Conservation (phyloP, 768 basidiomycete species). For the Phlegmacium glaucopus region DNA sequence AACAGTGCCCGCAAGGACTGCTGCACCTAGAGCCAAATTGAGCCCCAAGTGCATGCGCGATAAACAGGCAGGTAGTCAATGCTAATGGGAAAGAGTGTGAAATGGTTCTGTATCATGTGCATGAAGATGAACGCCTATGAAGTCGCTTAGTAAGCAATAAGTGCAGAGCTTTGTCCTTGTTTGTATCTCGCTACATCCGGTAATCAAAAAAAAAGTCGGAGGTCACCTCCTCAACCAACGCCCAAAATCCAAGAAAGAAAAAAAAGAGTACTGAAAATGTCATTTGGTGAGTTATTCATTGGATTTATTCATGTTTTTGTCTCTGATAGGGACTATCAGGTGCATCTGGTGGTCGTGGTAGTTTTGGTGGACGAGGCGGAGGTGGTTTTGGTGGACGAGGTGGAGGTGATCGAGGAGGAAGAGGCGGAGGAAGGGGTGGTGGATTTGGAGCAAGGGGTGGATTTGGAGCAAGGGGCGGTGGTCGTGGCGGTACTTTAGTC, state of each 20-base stretch:
- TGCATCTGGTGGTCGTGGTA: constrained; percentile 74
- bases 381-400: constrained; percentile 56
- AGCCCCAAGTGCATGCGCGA: constrained; percentile 73
- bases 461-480: constrained; percentile 33
- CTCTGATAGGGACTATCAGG: constrained; percentile 20
- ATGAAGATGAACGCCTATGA: too few species aligned
- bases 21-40: constrained; percentile 73
- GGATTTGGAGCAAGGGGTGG: constrained; percentile 34
- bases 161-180: constrained; percentile 8
- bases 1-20: constrained; percentile 72
- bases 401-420: constrained; percentile 34
- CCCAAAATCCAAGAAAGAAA: not conserved
- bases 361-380: constrained; percentile 54
- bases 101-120: too few species aligned
- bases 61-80: constrained; percentile 80
- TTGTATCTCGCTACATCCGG: constrained; percentile 10
- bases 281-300: constrained; percentile 24
- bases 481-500: constrained; percentile 39
- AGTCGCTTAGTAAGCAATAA: too few species aligned
- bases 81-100: constrained; percentile 82
- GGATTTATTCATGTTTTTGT: not conserved
- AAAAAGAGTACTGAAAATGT: constrained; percentile 20
- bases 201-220: constrained; percentile 16
- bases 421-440: constrained; percentile 34
- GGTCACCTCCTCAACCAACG: constrained; percentile 8